Evolutionary conservation across 2,329 filamentous ascomycete species (phyloP).

Genomic region (Aspergillus ustus): DNA sequence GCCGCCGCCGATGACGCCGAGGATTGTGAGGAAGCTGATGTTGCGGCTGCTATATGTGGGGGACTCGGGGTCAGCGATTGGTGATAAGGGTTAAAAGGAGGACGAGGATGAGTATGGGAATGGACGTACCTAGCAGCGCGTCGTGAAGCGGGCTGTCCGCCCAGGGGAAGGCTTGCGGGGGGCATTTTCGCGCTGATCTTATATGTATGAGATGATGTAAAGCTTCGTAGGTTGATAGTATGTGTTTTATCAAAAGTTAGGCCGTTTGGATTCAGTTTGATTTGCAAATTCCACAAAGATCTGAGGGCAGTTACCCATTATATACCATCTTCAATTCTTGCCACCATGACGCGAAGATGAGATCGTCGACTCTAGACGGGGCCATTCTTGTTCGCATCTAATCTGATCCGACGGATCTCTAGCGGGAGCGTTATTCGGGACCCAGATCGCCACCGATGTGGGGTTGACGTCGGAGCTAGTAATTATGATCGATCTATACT

Average conservation of each 20-base stretch:
- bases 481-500: too few relatives aligned
- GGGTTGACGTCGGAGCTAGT: too few relatives aligned
- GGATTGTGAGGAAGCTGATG: not conserved
- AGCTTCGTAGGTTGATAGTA: not conserved
- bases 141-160: not conserved
- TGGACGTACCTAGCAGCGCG: not conserved
- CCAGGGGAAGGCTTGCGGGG: not conserved
- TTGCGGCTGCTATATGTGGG: conserved; percentile 2
- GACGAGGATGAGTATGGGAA: not conserved
- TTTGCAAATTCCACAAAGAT: too few relatives aligned
- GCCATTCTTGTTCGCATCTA: conserved; percentile 31
- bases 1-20: not conserved
- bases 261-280: too few relatives aligned
- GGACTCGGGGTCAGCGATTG: too few relatives aligned
- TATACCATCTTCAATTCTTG: not conserved
- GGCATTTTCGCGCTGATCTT: not conserved
- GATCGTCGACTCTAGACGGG: not conserved
- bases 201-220: not conserved
- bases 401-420: not conserved
- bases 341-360: conserved; percentile 10
- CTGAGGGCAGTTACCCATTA: too few relatives aligned
- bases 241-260: not conserved
- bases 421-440: not conserved
- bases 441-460: not conserved
- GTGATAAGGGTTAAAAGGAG: not conserved